Percentiles rank a stretch among this genome's conserved stretches.
phyloP scores from a whole-genome alignment of 2,329 filamentous ascomycete species.

The Monosporascus sp. region DNA sequence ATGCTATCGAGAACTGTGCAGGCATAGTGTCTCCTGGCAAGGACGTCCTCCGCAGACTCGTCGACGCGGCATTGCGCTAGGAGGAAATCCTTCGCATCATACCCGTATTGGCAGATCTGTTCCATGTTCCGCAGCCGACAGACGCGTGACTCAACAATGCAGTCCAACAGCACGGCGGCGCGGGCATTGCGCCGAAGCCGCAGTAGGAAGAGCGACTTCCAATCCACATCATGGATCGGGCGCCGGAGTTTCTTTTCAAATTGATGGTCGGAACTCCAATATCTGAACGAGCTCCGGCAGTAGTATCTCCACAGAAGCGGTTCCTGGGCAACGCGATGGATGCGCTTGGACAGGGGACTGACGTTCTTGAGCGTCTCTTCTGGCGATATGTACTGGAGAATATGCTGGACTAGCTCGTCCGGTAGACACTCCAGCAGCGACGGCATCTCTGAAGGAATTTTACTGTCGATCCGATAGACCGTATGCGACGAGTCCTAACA shows the following conservation, averaged over 20 bases:
- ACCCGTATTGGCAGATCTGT: constrained; percentile 66
- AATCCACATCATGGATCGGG: constrained; percentile 56
- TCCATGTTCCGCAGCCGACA: constrained; percentile 65
- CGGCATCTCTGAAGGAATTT: constrained; percentile 16
- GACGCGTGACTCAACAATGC: constrained; percentile 64
- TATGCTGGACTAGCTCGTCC: constrained; percentile 78
- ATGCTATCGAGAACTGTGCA: constrained; percentile 70
- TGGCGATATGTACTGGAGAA: constrained; percentile 60
- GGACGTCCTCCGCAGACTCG: constrained; percentile 61
- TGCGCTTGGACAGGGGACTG: constrained; percentile 54
- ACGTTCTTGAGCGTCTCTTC: constrained; percentile 45
- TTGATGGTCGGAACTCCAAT: constrained; percentile 67
- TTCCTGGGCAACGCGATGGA: constrained; percentile 62
- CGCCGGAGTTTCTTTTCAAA: constrained; percentile 50
- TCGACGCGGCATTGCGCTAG: constrained; percentile 57
- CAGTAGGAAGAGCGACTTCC: constrained; percentile 64
- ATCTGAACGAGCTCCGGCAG: constrained; percentile 63
- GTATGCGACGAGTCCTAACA: too few species aligned
- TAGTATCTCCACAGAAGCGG: constrained; percentile 75
- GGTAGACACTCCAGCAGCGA: constrained; percentile 50
- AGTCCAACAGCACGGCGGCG: constrained; percentile 54
- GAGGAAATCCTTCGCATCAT: constrained; percentile 84
- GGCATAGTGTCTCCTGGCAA: constrained; percentile 73
- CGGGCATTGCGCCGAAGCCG: constrained; percentile 48
- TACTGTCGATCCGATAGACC: background rate